Percentiles rank a stretch among this genome's conserved stretches.
These are phyloP conservation scores for Cercophora sp. DNA, from an alignment of 495 filamentous ascomycete species.

Conservation along the genomic window DNA sequence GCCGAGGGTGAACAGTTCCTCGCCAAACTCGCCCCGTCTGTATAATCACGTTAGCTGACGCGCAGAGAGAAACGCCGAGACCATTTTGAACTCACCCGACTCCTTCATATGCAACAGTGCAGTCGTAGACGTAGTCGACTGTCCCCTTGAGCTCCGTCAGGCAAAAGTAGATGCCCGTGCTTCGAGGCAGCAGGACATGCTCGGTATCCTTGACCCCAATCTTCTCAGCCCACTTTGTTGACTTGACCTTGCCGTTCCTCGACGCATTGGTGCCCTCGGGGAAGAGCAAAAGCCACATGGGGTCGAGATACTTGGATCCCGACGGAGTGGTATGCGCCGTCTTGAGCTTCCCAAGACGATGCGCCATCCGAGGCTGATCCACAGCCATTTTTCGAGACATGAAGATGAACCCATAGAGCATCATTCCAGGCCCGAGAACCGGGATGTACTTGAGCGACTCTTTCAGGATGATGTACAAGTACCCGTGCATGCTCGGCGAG, in stretches of 20 bases:
- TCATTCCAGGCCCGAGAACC: constrained; percentile 72
- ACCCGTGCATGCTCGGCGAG: constrained; percentile 65
- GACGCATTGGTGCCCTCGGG: constrained; percentile 80
- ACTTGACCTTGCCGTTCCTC: constrained; percentile 58
- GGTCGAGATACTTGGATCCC: constrained; percentile 53
- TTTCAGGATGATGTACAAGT: constrained; percentile 80
- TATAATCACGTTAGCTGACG: constrained; percentile 11
- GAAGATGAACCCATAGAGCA: constrained; percentile 81
- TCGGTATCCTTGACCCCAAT: constrained; percentile 59
- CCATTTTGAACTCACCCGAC: constrained; percentile 54
- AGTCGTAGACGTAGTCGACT: constrained; percentile 79
- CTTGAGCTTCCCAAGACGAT: constrained; percentile 67
- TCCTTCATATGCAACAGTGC: constrained; percentile 80
- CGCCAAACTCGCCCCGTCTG: constrained; percentile 67
- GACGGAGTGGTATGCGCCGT: constrained; percentile 47
- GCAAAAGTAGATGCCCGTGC: constrained; percentile 72
- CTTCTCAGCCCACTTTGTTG: constrained; percentile 67
- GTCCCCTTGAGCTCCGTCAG: constrained; percentile 66
- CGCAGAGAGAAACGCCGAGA: not conserved
- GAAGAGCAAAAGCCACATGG: constrained; percentile 85
- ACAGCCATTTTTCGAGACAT: constrained; percentile 78
- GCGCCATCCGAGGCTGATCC: constrained; percentile 65
- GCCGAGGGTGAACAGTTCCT: constrained; percentile 69
- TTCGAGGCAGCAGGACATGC: constrained; percentile 68
- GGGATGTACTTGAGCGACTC: constrained; percentile 77